Percentiles rank a stretch among this genome's conserved stretches.
These are phyloP conservation scores for Trypethelium eluteriae DNA, from an alignment of 495 filamentous ascomycete genomes.

Conservation along the genomic window DNA sequence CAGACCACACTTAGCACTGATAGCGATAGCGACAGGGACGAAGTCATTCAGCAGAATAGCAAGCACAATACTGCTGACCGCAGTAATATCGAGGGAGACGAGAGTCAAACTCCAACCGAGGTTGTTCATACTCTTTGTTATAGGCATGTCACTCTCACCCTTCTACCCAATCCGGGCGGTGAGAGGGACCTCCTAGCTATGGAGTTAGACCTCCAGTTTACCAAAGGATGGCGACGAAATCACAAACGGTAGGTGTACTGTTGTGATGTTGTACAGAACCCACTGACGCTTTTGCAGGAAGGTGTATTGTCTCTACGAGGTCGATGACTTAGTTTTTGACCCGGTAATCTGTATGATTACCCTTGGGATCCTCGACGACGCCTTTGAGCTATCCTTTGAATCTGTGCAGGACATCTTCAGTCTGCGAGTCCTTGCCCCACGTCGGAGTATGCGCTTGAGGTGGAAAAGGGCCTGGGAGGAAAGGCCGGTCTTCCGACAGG, in stretches of 20 bases:
- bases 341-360: conserved; percentile 20
- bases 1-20: too few species aligned
- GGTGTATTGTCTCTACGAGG: conserved; percentile 20
- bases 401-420: conserved; percentile 21
- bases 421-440: conserved; percentile 9
- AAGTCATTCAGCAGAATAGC: too few species aligned
- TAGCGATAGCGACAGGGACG: too few species aligned
- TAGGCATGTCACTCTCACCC: conserved; percentile 19
- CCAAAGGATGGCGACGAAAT: conserved; percentile 16
- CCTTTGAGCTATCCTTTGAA: conserved; percentile 11
- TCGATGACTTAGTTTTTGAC: conserved; percentile 20
- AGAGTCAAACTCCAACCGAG: conserved; percentile 5
- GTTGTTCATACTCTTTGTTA: conserved; percentile 23
- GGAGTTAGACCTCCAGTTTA: conserved; percentile 22
- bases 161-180: conserved; percentile 21
- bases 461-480: conserved; percentile 15
- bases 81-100: too few species aligned
- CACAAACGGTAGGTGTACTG: background rate
- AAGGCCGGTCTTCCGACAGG: conserved; percentile 20
- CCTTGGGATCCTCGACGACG: conserved; percentile 15
- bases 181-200: conserved; percentile 17
- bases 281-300: conserved; percentile 19
- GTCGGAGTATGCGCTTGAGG: conserved; percentile 13
- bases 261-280: background rate
- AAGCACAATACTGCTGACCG: too few species aligned